These are phyloP conservation scores for Ciborinia camelliae DNA, from an alignment of 2,329 filamentous ascomycete genomes.

Conservation along the genomic window DNA sequence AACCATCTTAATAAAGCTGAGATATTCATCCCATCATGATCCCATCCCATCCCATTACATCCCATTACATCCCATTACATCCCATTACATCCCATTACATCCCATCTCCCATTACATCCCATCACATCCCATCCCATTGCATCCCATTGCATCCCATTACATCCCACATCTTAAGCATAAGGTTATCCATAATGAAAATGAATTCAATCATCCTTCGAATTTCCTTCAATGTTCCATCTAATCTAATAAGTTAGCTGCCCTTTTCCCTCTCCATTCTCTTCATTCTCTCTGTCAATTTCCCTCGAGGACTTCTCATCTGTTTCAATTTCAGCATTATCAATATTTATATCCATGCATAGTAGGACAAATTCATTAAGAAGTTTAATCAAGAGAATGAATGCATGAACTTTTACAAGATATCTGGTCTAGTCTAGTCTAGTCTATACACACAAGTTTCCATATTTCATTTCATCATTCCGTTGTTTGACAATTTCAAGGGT, in stretches of 20 bases:
- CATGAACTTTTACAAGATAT: constrained; percentile 10
- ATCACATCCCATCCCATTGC: no score
- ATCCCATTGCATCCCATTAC: neutral
- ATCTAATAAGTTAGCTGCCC: no score
- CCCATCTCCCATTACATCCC: neutral
- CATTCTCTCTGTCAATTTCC: neutral
- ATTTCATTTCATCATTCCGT: constrained; percentile 5
- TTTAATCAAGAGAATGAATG: constrained; percentile 13
- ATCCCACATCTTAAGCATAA: neutral
- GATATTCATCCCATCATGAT: neutral
- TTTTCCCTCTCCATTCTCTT: neutral
- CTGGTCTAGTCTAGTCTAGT: constrained; percentile 11
- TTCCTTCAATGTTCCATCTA: no score
- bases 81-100: neutral
- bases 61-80: neutral
- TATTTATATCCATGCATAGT: constrained; percentile 2
- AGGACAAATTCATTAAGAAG: neutral
- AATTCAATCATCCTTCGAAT: neutral
- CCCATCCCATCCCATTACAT: neutral
- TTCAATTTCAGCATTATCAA: constrained; percentile 10
- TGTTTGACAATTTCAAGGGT: constrained; percentile 20
- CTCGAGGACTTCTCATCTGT: neutral
- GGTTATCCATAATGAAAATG: neutral
- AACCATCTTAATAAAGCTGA: neutral
- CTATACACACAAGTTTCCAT: neutral